A percentile compares a stretch with the other conserved stretches of the same genome.
phyloP scores from a whole-genome alignment of 352 stramenopile genomes.

The Phytophthora foliorum region DNA sequence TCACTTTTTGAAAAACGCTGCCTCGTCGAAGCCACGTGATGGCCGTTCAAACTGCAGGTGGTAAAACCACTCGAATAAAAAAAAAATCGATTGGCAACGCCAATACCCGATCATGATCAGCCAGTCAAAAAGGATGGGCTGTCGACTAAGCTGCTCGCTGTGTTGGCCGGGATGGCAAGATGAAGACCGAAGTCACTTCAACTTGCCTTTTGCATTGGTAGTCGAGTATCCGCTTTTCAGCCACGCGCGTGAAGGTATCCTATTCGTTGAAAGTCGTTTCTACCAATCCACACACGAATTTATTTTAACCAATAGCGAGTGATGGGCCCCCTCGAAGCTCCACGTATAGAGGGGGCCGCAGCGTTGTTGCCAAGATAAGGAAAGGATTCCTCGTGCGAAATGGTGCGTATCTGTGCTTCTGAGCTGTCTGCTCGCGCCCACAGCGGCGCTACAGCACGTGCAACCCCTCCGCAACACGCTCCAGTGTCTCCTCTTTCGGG shows the following conservation, averaged over 20 bases:
- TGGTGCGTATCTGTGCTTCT: slow-evolving; percentile 28
- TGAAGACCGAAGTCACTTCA: slow-evolving; percentile 20
- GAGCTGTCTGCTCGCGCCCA: not conserved
- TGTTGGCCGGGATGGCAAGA: too few relatives aligned
- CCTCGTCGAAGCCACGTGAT: too few relatives aligned
- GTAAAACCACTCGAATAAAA: too few relatives aligned
- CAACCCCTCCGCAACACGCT: not conserved
- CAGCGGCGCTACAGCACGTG: not conserved
- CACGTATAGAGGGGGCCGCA: slow-evolving; percentile 44
- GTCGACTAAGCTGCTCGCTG: too few relatives aligned
- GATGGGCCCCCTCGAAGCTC: slow-evolving; percentile 28
- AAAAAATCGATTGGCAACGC: too few relatives aligned
- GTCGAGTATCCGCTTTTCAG: slow-evolving; percentile 10
- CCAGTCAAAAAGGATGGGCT: not conserved
- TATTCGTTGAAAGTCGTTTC: slow-evolving; percentile 33
- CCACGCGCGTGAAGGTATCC: slow-evolving; percentile 6
- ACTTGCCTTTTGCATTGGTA: slow-evolving; percentile 22
- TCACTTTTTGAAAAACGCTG: slow-evolving; percentile 7
- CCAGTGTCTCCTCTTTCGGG: slow-evolving; percentile 2
- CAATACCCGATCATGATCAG: not conserved
- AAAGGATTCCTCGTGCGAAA: slow-evolving; percentile 45
- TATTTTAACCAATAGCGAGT: not conserved
- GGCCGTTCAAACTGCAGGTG: too few relatives aligned
- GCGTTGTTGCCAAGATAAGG: slow-evolving; percentile 34
- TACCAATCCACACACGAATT: not conserved